phyloP scores from a whole-genome alignment of 2,329 filamentous ascomycete species.

The Phyllosticta citriasiana region DNA sequence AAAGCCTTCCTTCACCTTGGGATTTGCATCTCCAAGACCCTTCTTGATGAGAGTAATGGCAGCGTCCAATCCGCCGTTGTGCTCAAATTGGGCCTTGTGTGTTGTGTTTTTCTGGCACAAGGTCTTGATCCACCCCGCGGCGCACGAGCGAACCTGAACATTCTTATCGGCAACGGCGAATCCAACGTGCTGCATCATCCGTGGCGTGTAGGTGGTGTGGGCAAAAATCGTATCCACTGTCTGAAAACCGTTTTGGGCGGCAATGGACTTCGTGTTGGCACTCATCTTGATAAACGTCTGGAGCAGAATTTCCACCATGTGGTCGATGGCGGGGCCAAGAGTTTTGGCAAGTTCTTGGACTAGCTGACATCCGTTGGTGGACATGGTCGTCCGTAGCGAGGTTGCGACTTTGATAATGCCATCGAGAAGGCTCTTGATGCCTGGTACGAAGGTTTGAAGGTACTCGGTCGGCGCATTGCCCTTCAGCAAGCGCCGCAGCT shows the following conservation, averaged over 20 bases:
- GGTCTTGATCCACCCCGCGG: slow-evolving; percentile 73
- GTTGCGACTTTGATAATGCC: slow-evolving; percentile 78
- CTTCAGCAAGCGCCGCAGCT: slow-evolving; percentile 66
- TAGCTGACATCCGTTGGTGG: slow-evolving; percentile 72
- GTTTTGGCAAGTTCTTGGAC: slow-evolving; percentile 75
- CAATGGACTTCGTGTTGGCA: slow-evolving; percentile 85
- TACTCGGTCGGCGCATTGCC: slow-evolving; percentile 79
- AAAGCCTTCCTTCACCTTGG: slow-evolving; percentile 78
- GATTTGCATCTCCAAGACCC: slow-evolving; percentile 80
- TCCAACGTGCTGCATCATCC: slow-evolving; percentile 79
- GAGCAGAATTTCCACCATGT: slow-evolving; percentile 81
- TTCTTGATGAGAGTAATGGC: slow-evolving; percentile 85
- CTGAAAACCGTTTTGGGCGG: slow-evolving; percentile 68
- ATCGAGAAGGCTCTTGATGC: slow-evolving; percentile 67
- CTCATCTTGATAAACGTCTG: slow-evolving; percentile 85
- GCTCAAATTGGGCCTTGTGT: slow-evolving; percentile 76
- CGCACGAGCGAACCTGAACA: slow-evolving; percentile 70
- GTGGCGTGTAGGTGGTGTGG: slow-evolving; percentile 66
- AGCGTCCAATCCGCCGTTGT: slow-evolving; percentile 69
- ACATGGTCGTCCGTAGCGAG: slow-evolving; percentile 81
- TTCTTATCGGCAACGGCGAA: slow-evolving; percentile 86
- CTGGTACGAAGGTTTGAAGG: slow-evolving; percentile 56
- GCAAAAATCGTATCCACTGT: slow-evolving; percentile 75
- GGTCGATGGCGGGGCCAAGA: slow-evolving; percentile 69
- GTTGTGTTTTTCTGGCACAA: slow-evolving; percentile 65